Base-by-base conservation (phyloP, 352 stramenopile genomes). In the Phytophthora pseudosyringae region DNA sequence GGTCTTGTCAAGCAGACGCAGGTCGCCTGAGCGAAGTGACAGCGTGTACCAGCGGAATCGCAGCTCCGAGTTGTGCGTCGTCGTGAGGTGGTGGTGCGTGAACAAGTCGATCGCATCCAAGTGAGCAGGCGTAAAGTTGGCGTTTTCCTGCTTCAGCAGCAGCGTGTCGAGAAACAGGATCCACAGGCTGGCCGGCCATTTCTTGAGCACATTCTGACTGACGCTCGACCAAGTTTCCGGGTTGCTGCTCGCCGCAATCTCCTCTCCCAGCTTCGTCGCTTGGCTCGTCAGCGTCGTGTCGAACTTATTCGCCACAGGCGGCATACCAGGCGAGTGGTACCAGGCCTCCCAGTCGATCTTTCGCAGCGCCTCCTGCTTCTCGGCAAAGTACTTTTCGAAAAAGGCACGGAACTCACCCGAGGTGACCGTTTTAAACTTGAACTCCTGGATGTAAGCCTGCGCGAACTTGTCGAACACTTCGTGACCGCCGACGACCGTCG, bases 271-370 rank as follows among this genome's bases (percentile, higher is more conserved):
- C 36, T 53, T 44, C 4, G 76, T 80, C 29, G 79, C 78, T 51
- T 78, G 73, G 12, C 55, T 45, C 0, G 80, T 84, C 33, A 97
- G 77, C 11, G 89, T 94, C 46, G 83, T 89, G 78, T 98, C 93
- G 67, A 98, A 97, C 44, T 81, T 79, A 26, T 89, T 87, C 3
- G 80, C 74, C n/a, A 92, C 75, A 3, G 83, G 82, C 25, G 90
- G 90, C 91, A 98, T 97, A 4, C 93, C 95, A 25, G 91, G 80
- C 52, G 73, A 67, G 67, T 97, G 69, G 43, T 97, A 95, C 97
- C 95, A 99, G 10, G 64, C 71, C 51, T 98, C 71, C 96, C 97
- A 99, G 68, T 99, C 93, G 56, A 99, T 89, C 45, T 76, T 64
- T 16, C 66, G 45, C 15, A 96, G 64, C 32, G 73, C 72, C 3